Percentiles rank a stretch among this genome's conserved stretches.
These are phyloP conservation scores for Bathelium albidoporum DNA, from an alignment of 495 filamentous ascomycete species.

Conservation along the genomic window DNA sequence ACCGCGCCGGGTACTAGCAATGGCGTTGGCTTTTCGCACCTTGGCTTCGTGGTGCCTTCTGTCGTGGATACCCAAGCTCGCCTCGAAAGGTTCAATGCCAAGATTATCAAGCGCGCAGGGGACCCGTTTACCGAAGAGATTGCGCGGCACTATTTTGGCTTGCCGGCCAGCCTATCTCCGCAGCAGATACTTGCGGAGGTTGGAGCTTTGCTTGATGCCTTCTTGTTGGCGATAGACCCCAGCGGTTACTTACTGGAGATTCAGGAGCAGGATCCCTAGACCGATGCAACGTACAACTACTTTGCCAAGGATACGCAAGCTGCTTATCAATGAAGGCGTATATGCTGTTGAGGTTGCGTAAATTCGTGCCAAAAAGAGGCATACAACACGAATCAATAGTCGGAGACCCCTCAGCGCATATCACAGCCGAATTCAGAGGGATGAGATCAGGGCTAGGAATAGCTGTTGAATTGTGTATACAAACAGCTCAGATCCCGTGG, in stretches of 20 bases:
- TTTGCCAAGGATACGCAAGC: too few relatives aligned
- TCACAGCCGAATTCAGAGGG: too few relatives aligned
- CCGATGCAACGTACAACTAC: too few relatives aligned
- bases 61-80: conserved; percentile 19
- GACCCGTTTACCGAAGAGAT: conserved; percentile 6
- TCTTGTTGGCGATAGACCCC: conserved; percentile 24
- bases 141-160: background rate
- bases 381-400: too few relatives aligned
- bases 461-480: too few relatives aligned
- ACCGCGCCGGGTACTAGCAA: background rate
- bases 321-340: too few relatives aligned
- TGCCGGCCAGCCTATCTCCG: conserved; percentile 8
- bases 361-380: too few relatives aligned
- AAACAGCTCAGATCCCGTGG: too few relatives aligned
- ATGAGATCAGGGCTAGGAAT: too few relatives aligned
- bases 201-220: conserved; percentile 8
- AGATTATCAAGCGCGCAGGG: conserved; percentile 22
- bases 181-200: conserved; percentile 9
- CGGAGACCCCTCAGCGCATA: too few relatives aligned
- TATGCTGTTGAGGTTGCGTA: too few relatives aligned
- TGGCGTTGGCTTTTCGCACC: conserved; percentile 20
- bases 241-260: conserved; percentile 31
- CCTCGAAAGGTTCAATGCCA: conserved; percentile 15
- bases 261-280: conserved; percentile 10
- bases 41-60: conserved; percentile 27